Percentiles rank a stretch among this genome's conserved stretches.
Evolutionary conservation across 305 asterid species (phyloP).

Genomic region (Solanum chacoense): DNA sequence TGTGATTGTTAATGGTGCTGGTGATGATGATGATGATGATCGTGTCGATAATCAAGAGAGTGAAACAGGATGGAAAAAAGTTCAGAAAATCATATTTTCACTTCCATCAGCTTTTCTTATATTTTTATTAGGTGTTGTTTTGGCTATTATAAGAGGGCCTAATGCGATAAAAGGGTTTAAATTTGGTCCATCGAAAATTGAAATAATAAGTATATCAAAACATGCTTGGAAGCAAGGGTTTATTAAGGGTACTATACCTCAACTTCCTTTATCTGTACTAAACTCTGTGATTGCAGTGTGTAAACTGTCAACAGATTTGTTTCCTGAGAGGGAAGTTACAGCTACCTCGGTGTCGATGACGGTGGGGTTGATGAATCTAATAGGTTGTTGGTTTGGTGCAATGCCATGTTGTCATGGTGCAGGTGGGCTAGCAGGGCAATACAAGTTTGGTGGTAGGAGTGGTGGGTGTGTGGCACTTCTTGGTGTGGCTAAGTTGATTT

Average conservation of each 20-base stretch:
- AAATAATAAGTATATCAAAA: conserved; percentile 34
- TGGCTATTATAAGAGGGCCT: conserved; percentile 60
- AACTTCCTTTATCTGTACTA: conserved; percentile 56
- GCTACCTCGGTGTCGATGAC: conserved; percentile 57
- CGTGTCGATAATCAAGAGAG: conserved; percentile 3
- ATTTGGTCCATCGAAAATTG: conserved; percentile 51
- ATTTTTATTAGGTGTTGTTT: conserved; percentile 44
- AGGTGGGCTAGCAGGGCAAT: conserved; percentile 81
- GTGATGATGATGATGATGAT: conserved; percentile 15
- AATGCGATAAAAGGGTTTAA: conserved; percentile 30
- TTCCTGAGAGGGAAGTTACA: conserved; percentile 49
- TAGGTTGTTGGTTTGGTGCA: conserved; percentile 80
- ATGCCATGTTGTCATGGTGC: conserved; percentile 86
- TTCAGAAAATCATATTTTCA: conserved; percentile 14
- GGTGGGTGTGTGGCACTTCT: conserved; percentile 75
- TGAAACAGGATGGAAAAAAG: conserved; percentile 3
- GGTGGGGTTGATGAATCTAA: conserved; percentile 63
- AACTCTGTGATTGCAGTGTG: conserved; percentile 85
- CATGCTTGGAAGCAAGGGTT: conserved; percentile 72
- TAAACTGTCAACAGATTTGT: conserved; percentile 61
- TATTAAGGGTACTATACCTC: conserved; percentile 70
- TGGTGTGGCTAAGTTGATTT: conserved; percentile 46
- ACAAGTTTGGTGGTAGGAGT: conserved; percentile 70
- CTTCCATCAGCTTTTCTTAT: conserved; percentile 60
- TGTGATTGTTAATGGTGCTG: conserved; percentile 46